phyloP scores from a whole-genome alignment of 2,329 filamentous ascomycete genomes.

The Neoascochyta sp. region DNA sequence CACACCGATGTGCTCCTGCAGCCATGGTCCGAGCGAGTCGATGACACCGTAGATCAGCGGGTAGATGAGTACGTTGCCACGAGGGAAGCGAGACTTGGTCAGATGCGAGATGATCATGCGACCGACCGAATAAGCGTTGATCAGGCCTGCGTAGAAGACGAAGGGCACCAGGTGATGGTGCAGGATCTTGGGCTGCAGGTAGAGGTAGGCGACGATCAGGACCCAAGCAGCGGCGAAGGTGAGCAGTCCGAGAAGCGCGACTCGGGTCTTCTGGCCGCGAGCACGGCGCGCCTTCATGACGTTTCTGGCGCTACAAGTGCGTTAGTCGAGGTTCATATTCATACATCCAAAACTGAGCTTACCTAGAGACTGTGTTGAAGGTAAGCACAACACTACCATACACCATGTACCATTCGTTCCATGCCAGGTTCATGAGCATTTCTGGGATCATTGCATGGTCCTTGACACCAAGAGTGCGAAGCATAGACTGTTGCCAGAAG shows the following conservation, averaged over 20 bases:
- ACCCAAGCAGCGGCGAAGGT: conserved; percentile 79
- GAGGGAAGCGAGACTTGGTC: conserved; percentile 82
- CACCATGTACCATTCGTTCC: conserved; percentile 88
- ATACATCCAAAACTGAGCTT: no score
- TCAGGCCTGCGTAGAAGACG: conserved; percentile 77
- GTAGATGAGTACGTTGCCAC: conserved; percentile 77
- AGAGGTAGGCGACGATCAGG: conserved; percentile 73
- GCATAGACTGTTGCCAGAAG: conserved; percentile 87
- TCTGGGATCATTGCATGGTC: conserved; percentile 62
- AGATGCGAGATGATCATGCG: conserved; percentile 95
- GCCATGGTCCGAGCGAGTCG: conserved; percentile 72
- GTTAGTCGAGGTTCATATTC: conserved; percentile 8
- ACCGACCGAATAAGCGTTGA: conserved; percentile 93
- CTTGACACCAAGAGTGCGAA: conserved; percentile 67
- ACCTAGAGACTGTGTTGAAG: conserved; percentile 76
- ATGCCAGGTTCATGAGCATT: conserved; percentile 72
- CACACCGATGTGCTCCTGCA: conserved; percentile 49
- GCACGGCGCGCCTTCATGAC: conserved; percentile 77
- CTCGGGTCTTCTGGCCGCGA: conserved; percentile 66
- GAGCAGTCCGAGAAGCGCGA: conserved; percentile 75
- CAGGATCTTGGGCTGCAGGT: conserved; percentile 79
- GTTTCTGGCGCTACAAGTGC: conserved; percentile 61
- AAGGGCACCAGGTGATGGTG: conserved; percentile 84
- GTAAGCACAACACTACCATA: conserved; percentile 79
- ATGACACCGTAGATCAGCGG: conserved; percentile 75